These are phyloP conservation scores for Balansia obtecta DNA, from an alignment of 2,329 filamentous ascomycete genomes.

Conservation along the genomic window DNA sequence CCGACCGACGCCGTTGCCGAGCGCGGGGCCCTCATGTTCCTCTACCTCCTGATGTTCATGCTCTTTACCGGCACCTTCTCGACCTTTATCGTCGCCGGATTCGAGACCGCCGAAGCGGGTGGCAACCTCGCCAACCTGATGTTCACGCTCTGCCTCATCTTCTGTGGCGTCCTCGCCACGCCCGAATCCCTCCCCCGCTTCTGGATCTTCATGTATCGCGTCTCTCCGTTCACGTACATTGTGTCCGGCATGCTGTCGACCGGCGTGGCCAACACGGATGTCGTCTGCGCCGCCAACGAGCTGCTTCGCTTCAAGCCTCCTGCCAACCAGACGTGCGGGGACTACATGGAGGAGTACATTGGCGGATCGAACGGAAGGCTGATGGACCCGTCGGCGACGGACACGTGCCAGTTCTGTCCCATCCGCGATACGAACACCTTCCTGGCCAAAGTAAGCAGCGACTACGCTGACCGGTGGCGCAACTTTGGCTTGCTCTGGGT, in stretches of 20 bases:
- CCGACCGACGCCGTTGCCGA: constrained; percentile 48
- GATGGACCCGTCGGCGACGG: constrained; percentile 31
- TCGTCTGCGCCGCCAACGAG: constrained; percentile 60
- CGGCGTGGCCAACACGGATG: constrained; percentile 53
- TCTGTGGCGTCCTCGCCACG: constrained; percentile 61
- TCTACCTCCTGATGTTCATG: constrained; percentile 63
- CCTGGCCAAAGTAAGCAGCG: constrained; percentile 33
- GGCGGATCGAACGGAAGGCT: constrained; percentile 38
- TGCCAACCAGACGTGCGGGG: constrained; percentile 40
- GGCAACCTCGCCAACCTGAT: constrained; percentile 65
- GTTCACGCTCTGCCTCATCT: constrained; percentile 62
- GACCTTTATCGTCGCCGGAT: constrained; percentile 61
- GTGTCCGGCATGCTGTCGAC: constrained; percentile 59
- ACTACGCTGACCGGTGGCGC: constrained; percentile 50
- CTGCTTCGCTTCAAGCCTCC: constrained; percentile 53
- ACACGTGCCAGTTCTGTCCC: constrained; percentile 43
- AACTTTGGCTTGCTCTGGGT: constrained; percentile 54
- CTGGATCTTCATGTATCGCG: constrained; percentile 71
- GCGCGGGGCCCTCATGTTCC: constrained; percentile 67
- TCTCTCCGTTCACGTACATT: constrained; percentile 75
- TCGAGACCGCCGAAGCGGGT: constrained; percentile 62
- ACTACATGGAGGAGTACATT: constrained; percentile 46
- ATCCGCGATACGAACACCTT: constrained; percentile 39
- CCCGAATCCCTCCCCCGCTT: constrained; percentile 54
- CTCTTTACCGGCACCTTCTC: constrained; percentile 75